Percentiles rank a stretch among this genome's conserved stretches.
Evolutionary conservation across 1,284 basidiomycete genomes (phyloP).

Genomic region (Cryptococcus neoformans): DNA sequence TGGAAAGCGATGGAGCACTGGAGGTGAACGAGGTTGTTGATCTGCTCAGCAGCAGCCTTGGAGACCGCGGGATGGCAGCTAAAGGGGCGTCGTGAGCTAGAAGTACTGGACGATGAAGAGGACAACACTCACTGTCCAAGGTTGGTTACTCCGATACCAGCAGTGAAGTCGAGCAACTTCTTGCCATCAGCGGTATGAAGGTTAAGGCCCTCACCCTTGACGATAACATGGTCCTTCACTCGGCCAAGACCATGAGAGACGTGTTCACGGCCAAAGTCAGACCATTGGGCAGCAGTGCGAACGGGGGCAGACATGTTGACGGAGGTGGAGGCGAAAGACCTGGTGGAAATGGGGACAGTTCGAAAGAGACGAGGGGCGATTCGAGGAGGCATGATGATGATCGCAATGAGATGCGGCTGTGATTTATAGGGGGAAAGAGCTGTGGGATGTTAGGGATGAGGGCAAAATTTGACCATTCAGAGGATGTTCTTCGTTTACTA

Average conservation of each 20-base stretch:
- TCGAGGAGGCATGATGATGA: background rate
- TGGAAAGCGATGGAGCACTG: slow-evolving; percentile 54
- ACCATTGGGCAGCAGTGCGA: slow-evolving; percentile 23
- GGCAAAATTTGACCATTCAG: too few relatives aligned
- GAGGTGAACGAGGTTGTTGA: slow-evolving; percentile 72
- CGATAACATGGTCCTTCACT: slow-evolving; percentile 62
- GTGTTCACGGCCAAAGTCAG: slow-evolving; percentile 37
- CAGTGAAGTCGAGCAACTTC: slow-evolving; percentile 75
- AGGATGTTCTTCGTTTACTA: too few relatives aligned
- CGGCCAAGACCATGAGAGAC: slow-evolving; percentile 40
- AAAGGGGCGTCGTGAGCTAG: background rate
- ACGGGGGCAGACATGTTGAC: slow-evolving; percentile 24
- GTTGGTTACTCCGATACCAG: slow-evolving; percentile 60
- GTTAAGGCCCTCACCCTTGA: slow-evolving; percentile 73
- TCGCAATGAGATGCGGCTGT: background rate
- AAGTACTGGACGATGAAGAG: background rate
- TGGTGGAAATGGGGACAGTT: background rate
- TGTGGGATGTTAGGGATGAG: too few relatives aligned
- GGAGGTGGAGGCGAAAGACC: background rate
- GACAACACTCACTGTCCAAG: slow-evolving; percentile 32
- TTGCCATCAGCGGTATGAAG: slow-evolving; percentile 62
- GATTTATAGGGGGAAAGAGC: too few relatives aligned
- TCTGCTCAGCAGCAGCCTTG: slow-evolving; percentile 80
- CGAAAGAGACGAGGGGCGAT: background rate
- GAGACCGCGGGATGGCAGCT: slow-evolving; percentile 78